Evolutionary conservation across 148 eudicot genomes (phyloP), one percentile per base, ranked within the genome.

Genomic region (Talinum fruticosum): DNA sequence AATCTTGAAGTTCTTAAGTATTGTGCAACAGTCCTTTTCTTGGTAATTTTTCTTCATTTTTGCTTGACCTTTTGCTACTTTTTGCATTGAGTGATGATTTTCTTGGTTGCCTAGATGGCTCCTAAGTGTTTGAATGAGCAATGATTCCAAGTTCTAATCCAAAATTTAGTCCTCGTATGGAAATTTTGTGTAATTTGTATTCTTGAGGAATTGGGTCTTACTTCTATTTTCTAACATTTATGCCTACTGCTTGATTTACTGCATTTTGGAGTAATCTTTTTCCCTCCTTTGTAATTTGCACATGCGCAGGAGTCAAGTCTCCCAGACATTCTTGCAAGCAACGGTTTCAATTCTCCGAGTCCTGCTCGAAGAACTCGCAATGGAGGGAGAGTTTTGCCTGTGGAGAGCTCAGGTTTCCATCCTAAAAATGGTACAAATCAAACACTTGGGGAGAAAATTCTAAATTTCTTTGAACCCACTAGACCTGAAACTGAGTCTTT

Each of bases 1-100:
- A 96, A 96, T 88, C 92, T 96, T 69, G 97, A 96, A 84, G 97
- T 96, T 77, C 84, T 96, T 78, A 93, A 93, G 87, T 89, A 89
- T 75, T 96, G 97, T 70, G 97, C 97, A 59, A 87, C 97, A 3
- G 99, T 96, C 38, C 81, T 93, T 29, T 93, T 96, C 82, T 79
- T 96, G 99, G 99, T 96, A 93, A 87, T 49, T 62, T 62, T 30
- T 2, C 12, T 2, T 77, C 74, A n/a, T n/a, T n/a, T 69, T 62
- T 32, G 16, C 14, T 41, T 41, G 8, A 41, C 8, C 47, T 78
- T 69, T 64, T 2, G 29, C 51, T 68, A 23, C 57, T 51, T 19
- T 51, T 5, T n/a, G 26, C 28, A 8, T n/a, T 23, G 64, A 24
- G 16, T 51, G 57, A 18, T 51, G 57, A 51, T 51, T 51, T 10